Evolutionary conservation across 2,329 filamentous ascomycete genomes (phyloP).

Genomic region (Gyromitra esculenta): DNA sequence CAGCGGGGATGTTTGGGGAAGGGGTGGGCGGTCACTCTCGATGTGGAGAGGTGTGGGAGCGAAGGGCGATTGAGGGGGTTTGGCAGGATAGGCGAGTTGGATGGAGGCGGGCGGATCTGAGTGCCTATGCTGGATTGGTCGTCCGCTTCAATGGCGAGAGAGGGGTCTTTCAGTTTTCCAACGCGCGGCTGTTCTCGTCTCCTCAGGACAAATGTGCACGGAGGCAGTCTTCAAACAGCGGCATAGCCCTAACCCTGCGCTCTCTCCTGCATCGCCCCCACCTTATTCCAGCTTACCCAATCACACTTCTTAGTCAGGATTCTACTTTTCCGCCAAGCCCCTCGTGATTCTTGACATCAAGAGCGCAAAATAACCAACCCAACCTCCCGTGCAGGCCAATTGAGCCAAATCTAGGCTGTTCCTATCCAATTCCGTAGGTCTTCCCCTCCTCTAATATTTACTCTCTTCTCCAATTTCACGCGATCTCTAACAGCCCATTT

Average conservation of each 20-base stretch:
- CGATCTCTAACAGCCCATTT: background rate
- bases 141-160: constrained; percentile 6
- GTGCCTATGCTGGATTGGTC: constrained; percentile 42
- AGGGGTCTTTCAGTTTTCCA: constrained; percentile 3
- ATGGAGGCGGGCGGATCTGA: constrained; percentile 24
- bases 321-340: constrained; percentile 9
- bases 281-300: background rate
- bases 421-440: background rate
- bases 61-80: constrained; percentile 10
- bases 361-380: constrained; percentile 9
- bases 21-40: background rate
- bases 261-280: background rate
- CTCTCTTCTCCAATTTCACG: background rate
- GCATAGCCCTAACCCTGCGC: constrained; percentile 17
- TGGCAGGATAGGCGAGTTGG: background rate
- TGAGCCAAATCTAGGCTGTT: constrained; percentile 18
- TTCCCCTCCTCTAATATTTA: background rate
- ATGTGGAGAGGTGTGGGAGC: constrained; percentile 28
- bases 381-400: constrained; percentile 23
- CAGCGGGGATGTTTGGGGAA: constrained; percentile 30
- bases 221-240: background rate
- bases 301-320: background rate
- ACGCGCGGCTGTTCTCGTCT: background rate
- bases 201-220: background rate
- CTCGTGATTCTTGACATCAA: constrained; percentile 4